Evolutionary conservation across 2,329 filamentous ascomycete species (phyloP).

Genomic region (Ceratocystis cubensis): DNA sequence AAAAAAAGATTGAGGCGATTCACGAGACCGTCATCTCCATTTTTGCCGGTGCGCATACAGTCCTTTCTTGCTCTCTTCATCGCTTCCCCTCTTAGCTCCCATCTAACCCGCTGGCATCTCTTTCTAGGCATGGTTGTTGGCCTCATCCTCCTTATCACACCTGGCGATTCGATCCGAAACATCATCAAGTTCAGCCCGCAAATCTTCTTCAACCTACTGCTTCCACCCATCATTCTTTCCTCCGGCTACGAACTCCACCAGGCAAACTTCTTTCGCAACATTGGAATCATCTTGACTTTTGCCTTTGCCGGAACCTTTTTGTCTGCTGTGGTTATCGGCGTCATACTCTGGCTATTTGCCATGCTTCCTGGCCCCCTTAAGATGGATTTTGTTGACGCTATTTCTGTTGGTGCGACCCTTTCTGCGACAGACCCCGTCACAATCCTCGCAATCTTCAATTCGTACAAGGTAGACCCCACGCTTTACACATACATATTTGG

Average conservation of each 20-base stretch:
- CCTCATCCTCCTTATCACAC: conserved; percentile 68
- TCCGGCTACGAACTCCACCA: conserved; percentile 97
- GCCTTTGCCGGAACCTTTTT: conserved; percentile 96
- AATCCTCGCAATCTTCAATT: conserved; percentile 96
- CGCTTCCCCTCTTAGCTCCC: background rate
- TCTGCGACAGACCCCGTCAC: conserved; percentile 96
- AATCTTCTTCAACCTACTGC: conserved; percentile 97
- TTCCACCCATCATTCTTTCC: conserved; percentile 95
- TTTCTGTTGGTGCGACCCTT: conserved; percentile 89
- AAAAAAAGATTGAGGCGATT: conserved; percentile 91
- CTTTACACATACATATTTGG: conserved; percentile 98
- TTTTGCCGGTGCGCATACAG: conserved; percentile 58
- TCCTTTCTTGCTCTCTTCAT: background rate
- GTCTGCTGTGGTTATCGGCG: conserved; percentile 83
- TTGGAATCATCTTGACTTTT: conserved; percentile 93
- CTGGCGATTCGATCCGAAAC: conserved; percentile 71
- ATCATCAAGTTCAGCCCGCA: conserved; percentile 96
- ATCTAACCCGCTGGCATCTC: conserved; percentile 8
- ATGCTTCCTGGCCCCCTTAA: conserved; percentile 70
- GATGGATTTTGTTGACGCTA: conserved; percentile 87
- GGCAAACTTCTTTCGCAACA: conserved; percentile 97
- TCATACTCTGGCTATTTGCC: conserved; percentile 82
- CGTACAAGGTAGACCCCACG: conserved; percentile 98
- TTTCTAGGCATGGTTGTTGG: conserved; percentile 81
- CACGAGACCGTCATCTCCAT: conserved; percentile 98